phyloP scores from a whole-genome alignment of 208 protist species.

The Leishmania aethiopica region DNA sequence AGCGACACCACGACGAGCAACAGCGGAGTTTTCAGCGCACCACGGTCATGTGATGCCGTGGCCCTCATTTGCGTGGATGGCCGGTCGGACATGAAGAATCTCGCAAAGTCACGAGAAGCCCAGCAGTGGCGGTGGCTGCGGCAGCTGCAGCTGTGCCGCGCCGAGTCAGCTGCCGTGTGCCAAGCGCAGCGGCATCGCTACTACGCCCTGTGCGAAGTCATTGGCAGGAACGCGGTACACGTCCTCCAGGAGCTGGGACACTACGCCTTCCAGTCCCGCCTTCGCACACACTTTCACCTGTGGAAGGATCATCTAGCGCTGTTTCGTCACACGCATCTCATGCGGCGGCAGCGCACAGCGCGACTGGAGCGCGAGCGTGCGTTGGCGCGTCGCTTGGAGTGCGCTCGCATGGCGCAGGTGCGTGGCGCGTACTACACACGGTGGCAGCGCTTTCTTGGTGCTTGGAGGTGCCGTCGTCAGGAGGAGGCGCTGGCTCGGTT shows the following conservation, averaged over 20 bases:
- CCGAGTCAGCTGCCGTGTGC: conserved; percentile 56
- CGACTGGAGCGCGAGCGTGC: conserved; percentile 33
- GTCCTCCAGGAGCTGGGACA: conserved; percentile 49
- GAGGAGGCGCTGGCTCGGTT: conserved; percentile 20
- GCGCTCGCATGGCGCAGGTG: background rate
- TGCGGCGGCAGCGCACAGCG: conserved; percentile 47
- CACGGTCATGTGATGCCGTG: background rate
- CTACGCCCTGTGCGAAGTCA: conserved; percentile 41
- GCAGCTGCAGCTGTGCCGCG: conserved; percentile 50
- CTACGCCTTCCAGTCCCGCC: conserved; percentile 33
- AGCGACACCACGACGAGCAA: background rate
- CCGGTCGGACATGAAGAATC: conserved; percentile 34
- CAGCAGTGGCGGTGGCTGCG: conserved; percentile 50
- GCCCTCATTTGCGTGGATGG: conserved; percentile 49
- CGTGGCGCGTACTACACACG: conserved; percentile 29
- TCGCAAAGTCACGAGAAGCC: conserved; percentile 39
- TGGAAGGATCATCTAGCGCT: conserved; percentile 55
- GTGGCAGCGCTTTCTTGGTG: conserved; percentile 28
- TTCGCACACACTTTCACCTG: conserved; percentile 40
- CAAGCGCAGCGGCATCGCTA: conserved; percentile 68
- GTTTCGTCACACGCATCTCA: conserved; percentile 53
- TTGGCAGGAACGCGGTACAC: conserved; percentile 37
- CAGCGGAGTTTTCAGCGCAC: background rate
- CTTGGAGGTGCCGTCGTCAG: conserved; percentile 3
- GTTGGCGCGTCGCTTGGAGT: conserved; percentile 15